Percentiles rank a stretch among this genome's conserved stretches.
phyloP scores from a whole-genome alignment of 2,329 filamentous ascomycete genomes.

The Rutstroemia sp. region DNA sequence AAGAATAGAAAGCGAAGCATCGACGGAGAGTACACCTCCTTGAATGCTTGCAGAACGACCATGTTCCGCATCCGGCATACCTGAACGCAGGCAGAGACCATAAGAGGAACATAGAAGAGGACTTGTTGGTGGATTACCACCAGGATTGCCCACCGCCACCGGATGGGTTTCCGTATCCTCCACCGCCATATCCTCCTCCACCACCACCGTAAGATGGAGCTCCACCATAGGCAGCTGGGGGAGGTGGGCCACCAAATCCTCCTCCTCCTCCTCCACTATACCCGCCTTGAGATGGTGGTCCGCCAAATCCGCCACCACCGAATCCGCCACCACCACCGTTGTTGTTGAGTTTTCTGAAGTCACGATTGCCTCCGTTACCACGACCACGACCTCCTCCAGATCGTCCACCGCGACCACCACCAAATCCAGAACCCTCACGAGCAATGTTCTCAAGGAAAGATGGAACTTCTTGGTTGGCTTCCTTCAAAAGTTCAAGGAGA shows the following conservation, averaged over 20 bases:
- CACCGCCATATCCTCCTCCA: conserved; percentile 43
- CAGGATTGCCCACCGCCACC: conserved; percentile 42
- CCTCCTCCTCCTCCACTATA: conserved; percentile 47
- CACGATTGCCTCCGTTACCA: conserved; percentile 66
- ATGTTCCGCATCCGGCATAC: conserved; percentile 23
- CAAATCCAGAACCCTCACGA: conserved; percentile 79
- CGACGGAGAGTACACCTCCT: conserved; percentile 18
- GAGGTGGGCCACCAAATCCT: conserved; percentile 48
- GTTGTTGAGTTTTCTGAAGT: conserved; percentile 74
- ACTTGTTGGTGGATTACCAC: conserved; percentile 39
- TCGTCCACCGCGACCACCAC: conserved; percentile 58
- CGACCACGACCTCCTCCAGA: conserved; percentile 65
- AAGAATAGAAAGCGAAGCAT: conserved; percentile 6
- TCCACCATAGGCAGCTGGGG: conserved; percentile 46
- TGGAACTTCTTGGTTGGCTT: conserved; percentile 96
- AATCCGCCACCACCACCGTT: conserved; percentile 39
- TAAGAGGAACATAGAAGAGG: conserved; percentile 21
- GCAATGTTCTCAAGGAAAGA: conserved; percentile 94
- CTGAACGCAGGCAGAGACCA: conserved; percentile 12
- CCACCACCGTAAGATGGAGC: conserved; percentile 37
- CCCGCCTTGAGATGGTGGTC: conserved; percentile 33
- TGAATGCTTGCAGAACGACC: conserved; percentile 23
- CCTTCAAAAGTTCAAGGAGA: conserved; percentile 94
- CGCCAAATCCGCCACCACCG: conserved; percentile 46
- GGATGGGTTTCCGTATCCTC: conserved; percentile 51